A percentile compares a stretch with the other conserved stretches of the same genome.
These are phyloP conservation scores for Ogataea glucozyma DNA, from an alignment of 805 yeast species.

Conservation along the genomic window DNA sequence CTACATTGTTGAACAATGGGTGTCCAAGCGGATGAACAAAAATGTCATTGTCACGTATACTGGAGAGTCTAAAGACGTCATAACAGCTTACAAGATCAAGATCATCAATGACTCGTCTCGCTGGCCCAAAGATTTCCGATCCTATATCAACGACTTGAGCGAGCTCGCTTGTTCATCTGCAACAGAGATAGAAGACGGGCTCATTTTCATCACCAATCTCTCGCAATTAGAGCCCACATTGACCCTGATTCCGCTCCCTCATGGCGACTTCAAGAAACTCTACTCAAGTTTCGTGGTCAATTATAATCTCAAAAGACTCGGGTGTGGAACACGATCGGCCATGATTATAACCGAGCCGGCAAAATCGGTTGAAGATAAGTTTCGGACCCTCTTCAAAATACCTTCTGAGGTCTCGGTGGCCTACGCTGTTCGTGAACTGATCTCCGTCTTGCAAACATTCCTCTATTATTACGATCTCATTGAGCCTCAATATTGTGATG, in stretches of 20 bases:
- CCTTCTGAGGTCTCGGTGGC: constrained; percentile 52
- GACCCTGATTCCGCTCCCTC: constrained; percentile 67
- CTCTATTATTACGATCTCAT: constrained; percentile 76
- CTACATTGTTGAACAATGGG: constrained; percentile 96
- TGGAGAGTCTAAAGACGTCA: constrained; percentile 69
- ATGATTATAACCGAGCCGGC: constrained; percentile 69
- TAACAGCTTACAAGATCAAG: constrained; percentile 59
- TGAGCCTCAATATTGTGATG: constrained; percentile 74
- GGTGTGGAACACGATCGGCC: constrained; percentile 86
- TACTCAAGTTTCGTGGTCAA: constrained; percentile 68
- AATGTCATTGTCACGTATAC: constrained; percentile 79
- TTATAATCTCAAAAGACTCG: constrained; percentile 70
- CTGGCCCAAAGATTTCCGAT: constrained; percentile 55
- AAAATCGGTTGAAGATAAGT: constrained; percentile 78
- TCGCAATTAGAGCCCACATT: constrained; percentile 69
- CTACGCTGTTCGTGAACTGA: constrained; percentile 73
- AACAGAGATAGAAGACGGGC: constrained; percentile 60
- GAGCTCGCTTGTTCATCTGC: constrained; percentile 64
- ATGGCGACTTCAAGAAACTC: constrained; percentile 47
- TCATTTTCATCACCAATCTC: constrained; percentile 78
- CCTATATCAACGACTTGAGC: constrained; percentile 64
- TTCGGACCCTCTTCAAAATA: constrained; percentile 69
- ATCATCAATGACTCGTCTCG: constrained; percentile 45
- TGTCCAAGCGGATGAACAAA: constrained; percentile 64
- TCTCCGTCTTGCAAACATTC: constrained; percentile 71